Conservation (phyloP, 495 filamentous ascomycete genomes). For the Polyplosphaeria fusca region DNA sequence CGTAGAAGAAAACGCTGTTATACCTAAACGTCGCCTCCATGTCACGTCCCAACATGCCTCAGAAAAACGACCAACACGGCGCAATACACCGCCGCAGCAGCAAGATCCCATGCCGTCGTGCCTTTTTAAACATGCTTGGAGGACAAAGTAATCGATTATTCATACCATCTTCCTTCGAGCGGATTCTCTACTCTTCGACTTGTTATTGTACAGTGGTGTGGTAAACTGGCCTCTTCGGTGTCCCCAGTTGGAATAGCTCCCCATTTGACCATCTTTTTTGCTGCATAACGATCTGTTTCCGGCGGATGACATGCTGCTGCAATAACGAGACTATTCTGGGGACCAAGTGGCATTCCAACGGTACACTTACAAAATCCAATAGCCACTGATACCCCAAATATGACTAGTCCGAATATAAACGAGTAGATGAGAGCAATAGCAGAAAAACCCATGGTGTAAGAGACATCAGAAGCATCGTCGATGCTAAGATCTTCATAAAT, state of each 20-base stretch:
- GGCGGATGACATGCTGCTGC: conserved; percentile 10
- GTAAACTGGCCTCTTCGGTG: background rate
- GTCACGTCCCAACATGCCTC: no score
- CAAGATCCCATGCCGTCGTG: no score
- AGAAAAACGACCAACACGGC: no score
- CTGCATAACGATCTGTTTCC: conserved; percentile 3
- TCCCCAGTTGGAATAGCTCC: background rate
- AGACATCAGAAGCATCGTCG: background rate
- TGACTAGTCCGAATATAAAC: conserved; percentile 2
- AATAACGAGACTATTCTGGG: conserved; percentile 3
- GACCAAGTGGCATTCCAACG: conserved; percentile 1
- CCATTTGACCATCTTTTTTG: conserved; percentile 1
- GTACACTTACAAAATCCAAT: conserved; percentile 4
- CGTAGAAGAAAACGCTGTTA: no score
- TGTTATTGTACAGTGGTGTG: conserved; percentile 6
- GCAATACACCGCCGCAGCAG: no score
- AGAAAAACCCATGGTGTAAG: background rate
- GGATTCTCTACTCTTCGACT: conserved; percentile 8
- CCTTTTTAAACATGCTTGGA: no score
- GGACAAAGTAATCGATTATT: no score
- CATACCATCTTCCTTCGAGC: conserved; percentile 6
- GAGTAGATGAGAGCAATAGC: conserved; percentile 1
- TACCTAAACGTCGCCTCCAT: no score
- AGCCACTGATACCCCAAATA: conserved; percentile 2
- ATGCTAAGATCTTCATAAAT: background rate